Evolutionary conservation across 2,329 filamentous ascomycete genomes (phyloP).

Genomic region (Blastomyces parvus): DNA sequence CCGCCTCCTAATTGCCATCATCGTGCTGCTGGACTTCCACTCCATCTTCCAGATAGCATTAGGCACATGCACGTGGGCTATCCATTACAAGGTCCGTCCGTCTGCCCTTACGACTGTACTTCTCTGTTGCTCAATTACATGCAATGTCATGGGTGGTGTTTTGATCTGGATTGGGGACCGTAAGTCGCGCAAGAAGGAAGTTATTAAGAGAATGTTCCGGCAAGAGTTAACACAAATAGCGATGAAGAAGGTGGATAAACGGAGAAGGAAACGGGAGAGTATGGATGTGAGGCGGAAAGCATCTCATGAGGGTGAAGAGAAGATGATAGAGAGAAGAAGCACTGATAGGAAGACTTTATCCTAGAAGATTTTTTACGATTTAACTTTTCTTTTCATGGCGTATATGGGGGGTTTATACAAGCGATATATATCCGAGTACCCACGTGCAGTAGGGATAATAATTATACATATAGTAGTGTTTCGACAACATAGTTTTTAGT

Average conservation of each 20-base stretch:
- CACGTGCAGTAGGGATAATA: too few species aligned
- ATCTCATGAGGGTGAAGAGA: not conserved
- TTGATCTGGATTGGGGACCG: conserved; percentile 68
- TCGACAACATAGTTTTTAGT: too few species aligned
- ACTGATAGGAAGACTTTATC: not conserved
- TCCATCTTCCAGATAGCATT: conserved; percentile 71
- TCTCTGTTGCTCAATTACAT: conserved; percentile 66
- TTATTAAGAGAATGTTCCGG: conserved; percentile 64
- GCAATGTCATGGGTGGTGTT: conserved; percentile 67
- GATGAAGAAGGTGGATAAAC: conserved; percentile 48
- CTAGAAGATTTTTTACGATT: not conserved
- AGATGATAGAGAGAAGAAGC: not conserved
- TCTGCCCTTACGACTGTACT: conserved; percentile 70
- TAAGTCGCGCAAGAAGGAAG: conserved; percentile 74
- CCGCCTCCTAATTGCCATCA: conserved; percentile 62
- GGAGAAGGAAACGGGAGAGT: conserved; percentile 16
- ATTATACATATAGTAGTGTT: too few species aligned
- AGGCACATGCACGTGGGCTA: conserved; percentile 68
- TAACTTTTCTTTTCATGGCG: too few species aligned
- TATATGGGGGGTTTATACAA: not conserved
- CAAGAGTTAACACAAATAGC: conserved; percentile 64
- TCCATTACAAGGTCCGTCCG: conserved; percentile 59
- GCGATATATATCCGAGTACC: too few species aligned
- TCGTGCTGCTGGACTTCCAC: conserved; percentile 70
- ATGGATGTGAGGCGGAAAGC: not conserved